Evolutionary conservation across 495 filamentous ascomycete species (phyloP).

Genomic region (Mytilinidion resinicola): DNA sequence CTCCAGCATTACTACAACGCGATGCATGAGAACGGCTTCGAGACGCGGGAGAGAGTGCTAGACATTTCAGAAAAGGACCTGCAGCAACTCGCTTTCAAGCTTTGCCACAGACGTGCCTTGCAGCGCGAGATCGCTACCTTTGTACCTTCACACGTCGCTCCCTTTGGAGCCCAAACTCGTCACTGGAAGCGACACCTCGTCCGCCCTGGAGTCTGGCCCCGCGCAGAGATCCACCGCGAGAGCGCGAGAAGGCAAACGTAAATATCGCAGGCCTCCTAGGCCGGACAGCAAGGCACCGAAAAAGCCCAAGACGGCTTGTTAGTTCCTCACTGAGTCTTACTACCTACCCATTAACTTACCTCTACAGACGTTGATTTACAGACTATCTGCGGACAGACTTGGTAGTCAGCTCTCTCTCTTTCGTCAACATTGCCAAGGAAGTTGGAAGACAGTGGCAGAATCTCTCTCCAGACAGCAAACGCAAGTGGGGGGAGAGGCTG

Average conservation of each 20-base stretch:
- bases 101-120: slow-evolving; percentile 27
- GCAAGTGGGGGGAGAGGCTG: slow-evolving; percentile 27
- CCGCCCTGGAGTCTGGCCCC: slow-evolving; percentile 10
- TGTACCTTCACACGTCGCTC: slow-evolving; percentile 7
- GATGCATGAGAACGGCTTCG: slow-evolving; percentile 3
- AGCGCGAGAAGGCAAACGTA: slow-evolving; percentile 18
- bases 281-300: slow-evolving; percentile 30
- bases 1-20: neutral
- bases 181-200: neutral
- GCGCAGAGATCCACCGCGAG: slow-evolving; percentile 2
- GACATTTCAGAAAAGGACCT: slow-evolving; percentile 31
- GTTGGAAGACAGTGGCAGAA: slow-evolving; percentile 27
- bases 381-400: slow-evolving; percentile 29
- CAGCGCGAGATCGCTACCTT: slow-evolving; percentile 29
- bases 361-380: slow-evolving; percentile 31
- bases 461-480: slow-evolving; percentile 20
- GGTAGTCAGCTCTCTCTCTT: slow-evolving; percentile 20
- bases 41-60: slow-evolving; percentile 23
- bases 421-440: slow-evolving; percentile 29
- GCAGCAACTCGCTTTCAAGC: slow-evolving; percentile 24
- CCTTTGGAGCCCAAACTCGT: slow-evolving; percentile 10
- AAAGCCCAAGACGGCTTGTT: slow-evolving; percentile 32
- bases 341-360: neutral
- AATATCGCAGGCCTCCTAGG: slow-evolving; percentile 29
- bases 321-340: neutral